phyloP scores from a whole-genome alignment of 108 stramenopile genomes.

The Chaetoceros tenuissimus region DNA sequence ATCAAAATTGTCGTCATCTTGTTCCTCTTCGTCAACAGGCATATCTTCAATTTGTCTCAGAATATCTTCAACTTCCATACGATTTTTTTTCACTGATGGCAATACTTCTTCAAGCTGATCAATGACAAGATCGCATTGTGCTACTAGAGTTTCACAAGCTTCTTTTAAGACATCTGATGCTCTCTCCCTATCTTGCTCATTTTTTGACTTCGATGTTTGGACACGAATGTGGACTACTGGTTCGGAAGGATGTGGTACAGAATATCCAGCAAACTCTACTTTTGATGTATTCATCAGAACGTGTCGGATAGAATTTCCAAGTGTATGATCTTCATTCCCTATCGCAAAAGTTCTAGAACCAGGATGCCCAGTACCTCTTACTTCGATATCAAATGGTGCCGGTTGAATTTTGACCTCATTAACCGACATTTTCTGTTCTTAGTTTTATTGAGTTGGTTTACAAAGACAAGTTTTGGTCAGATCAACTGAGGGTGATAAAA shows the following conservation, averaged over 20 bases:
- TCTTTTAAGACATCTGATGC: slow-evolving; percentile 61
- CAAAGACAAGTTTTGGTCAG: too few species aligned
- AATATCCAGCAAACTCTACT: slow-evolving; percentile 91
- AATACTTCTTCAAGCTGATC: slow-evolving; percentile 43
- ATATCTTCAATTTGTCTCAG: slow-evolving; percentile 31
- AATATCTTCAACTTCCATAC: slow-evolving; percentile 41
- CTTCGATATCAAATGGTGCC: slow-evolving; percentile 31
- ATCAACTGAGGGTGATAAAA: too few species aligned
- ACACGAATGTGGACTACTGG: slow-evolving; percentile 90
- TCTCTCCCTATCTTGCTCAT: slow-evolving; percentile 13
- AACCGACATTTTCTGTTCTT: slow-evolving; percentile 40
- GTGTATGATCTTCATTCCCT: slow-evolving; percentile 93
- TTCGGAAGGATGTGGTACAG: slow-evolving; percentile 93
- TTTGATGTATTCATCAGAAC: slow-evolving; percentile 61
- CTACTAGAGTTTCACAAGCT: slow-evolving; percentile 52
- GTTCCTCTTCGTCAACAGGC: slow-evolving; percentile 32
- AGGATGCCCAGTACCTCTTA: slow-evolving; percentile 59
- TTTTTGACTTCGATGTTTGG: slow-evolving; percentile 40
- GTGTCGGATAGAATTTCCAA: slow-evolving; percentile 92
- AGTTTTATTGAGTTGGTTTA: background rate
- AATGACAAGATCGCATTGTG: slow-evolving; percentile 68
- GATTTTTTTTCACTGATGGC: slow-evolving; percentile 66
- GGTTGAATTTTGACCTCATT: slow-evolving; percentile 59
- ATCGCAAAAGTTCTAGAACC: slow-evolving; percentile 75
- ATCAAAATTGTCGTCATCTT: slow-evolving; percentile 8